These are phyloP conservation scores for Panellus pusillus DNA, from an alignment of 768 basidiomycete genomes.

Conservation along the genomic window DNA sequence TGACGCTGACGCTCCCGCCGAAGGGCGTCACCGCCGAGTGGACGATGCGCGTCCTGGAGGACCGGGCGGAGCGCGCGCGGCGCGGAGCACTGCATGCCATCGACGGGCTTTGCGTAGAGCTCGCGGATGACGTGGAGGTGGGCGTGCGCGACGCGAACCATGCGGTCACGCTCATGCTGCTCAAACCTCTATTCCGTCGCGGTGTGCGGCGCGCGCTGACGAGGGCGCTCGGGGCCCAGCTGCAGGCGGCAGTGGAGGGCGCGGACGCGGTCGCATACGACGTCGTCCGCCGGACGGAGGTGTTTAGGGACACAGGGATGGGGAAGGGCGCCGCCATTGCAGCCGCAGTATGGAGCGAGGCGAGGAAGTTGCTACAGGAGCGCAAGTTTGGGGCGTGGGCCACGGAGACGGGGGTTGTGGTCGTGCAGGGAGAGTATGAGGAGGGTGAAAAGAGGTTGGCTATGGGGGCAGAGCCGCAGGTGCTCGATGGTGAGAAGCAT, in stretches of 20 bases:
- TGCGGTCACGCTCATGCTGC: constrained; percentile 54
- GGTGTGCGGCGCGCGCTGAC: constrained; percentile 59
- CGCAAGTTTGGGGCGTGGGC: constrained; percentile 43
- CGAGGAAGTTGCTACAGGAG: constrained; percentile 51
- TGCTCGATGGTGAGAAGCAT: constrained; percentile 64
- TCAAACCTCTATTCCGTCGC: constrained; percentile 58
- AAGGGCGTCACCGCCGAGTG: constrained; percentile 69
- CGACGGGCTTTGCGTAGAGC: constrained; percentile 51
- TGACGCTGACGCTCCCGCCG: constrained; percentile 60
- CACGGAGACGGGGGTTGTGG: constrained; percentile 63
- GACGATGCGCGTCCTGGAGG: constrained; percentile 61
- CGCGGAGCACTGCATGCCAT: constrained; percentile 54
- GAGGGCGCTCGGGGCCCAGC: constrained; percentile 54
- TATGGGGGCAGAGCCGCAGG: constrained; percentile 73
- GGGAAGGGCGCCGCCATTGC: constrained; percentile 46
- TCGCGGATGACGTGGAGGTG: constrained; percentile 57
- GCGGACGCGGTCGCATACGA: constrained; percentile 61
- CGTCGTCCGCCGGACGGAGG: constrained; percentile 51
- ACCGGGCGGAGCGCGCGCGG: constrained; percentile 43
- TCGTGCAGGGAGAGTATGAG: constrained; percentile 37
- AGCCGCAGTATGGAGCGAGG: constrained; percentile 66
- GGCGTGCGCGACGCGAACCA: constrained; percentile 63
- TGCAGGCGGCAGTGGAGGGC: constrained; percentile 51
- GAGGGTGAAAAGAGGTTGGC: constrained; percentile 33
- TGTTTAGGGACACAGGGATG: constrained; percentile 66